Evolutionary conservation across 257 asterid genomes (phyloP).

Genomic region (Coffea eugenioides): DNA sequence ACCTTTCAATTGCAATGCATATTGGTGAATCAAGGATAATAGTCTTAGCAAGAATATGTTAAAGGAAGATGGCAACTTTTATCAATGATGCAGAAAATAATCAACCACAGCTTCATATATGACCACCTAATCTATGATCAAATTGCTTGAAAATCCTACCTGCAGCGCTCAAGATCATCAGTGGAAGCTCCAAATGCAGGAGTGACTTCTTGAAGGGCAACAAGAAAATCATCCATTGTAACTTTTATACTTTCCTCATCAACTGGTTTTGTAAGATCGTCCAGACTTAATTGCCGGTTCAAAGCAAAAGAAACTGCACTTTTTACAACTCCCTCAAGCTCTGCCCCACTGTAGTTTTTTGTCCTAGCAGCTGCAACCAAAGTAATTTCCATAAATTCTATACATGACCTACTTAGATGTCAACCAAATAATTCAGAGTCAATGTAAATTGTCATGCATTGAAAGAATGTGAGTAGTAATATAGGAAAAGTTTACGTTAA

Average conservation of each 20-base stretch:
- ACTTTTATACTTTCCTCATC: constrained; percentile 94
- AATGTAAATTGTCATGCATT: background rate
- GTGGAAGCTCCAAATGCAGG: constrained; percentile 99
- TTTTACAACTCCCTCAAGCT: constrained; percentile 98
- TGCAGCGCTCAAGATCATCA: constrained; percentile 98
- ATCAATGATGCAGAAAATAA: background rate
- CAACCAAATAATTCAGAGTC: background rate
- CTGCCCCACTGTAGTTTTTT: constrained; percentile 96
- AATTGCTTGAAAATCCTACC: constrained; percentile 42
- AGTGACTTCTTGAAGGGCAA: constrained; percentile 76
- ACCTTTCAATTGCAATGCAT: background rate
- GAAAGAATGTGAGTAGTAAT: background rate
- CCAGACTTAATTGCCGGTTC: constrained; percentile 83
- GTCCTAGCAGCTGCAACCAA: constrained; percentile 86
- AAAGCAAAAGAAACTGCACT: constrained; percentile 99
- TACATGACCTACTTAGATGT: background rate
- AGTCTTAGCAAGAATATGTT: background rate
- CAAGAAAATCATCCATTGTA: constrained; percentile 84
- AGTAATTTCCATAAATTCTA: constrained; percentile 11
- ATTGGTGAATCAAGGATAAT: no score
- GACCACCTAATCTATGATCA: background rate
- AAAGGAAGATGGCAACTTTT: background rate
- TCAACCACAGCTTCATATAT: background rate
- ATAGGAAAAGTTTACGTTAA: background rate
- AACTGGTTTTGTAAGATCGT: constrained; percentile 87